These are phyloP conservation scores for Pseudozyma thailandica DNA, from an alignment of 1,284 basidiomycete species.

Conservation along the genomic window DNA sequence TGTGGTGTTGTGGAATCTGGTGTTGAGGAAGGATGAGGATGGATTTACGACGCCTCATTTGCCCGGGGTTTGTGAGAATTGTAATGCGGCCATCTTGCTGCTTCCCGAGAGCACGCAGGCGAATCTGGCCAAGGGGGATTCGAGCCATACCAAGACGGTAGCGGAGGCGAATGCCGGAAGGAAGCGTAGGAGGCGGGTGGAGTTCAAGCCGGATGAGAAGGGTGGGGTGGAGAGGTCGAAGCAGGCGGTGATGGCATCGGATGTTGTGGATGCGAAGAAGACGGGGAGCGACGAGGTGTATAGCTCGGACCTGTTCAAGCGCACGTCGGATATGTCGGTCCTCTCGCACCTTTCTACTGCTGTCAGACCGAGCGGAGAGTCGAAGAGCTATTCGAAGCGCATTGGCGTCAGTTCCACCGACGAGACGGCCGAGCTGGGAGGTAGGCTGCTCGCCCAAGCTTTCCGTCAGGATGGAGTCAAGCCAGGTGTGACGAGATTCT, in stretches of 20 bases:
- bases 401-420: conserved; percentile 47
- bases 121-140: conserved; percentile 5
- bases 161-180: conserved; percentile 9
- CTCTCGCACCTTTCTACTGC: conserved; percentile 49
- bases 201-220: background rate
- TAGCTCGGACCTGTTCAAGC: conserved; percentile 25
- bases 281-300: conserved; percentile 18
- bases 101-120: conserved; percentile 32
- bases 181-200: background rate
- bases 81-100: conserved; percentile 48
- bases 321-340: conserved; percentile 39
- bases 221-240: background rate
- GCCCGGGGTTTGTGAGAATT: conserved; percentile 50
- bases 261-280: conserved; percentile 28
- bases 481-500: conserved; percentile 33
- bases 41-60: conserved; percentile 53
- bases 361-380: conserved; percentile 26
- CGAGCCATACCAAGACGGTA: conserved; percentile 16
- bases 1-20: conserved; percentile 52
- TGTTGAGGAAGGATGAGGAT: conserved; percentile 49
- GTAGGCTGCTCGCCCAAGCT: conserved; percentile 33
- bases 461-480: conserved; percentile 42
- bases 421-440: conserved; percentile 28
- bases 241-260: conserved; percentile 9
- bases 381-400: conserved; percentile 21